A percentile compares a stretch with the other conserved stretches of the same genome.
Conservation (phyloP, 345 rosid species). For the Noccaea bulbosa region DNA sequence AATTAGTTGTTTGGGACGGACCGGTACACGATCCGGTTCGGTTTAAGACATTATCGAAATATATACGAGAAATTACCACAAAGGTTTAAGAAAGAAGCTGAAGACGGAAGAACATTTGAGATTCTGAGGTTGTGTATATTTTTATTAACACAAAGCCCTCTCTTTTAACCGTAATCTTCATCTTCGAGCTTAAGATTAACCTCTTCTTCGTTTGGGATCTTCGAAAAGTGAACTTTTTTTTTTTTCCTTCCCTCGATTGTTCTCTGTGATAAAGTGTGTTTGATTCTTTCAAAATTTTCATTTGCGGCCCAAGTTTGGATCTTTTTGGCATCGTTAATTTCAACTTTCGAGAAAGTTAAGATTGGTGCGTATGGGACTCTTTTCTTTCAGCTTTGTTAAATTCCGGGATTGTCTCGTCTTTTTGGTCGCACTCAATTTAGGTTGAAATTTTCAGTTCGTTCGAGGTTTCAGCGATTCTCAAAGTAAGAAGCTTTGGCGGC, state of each 20-base stretch:
- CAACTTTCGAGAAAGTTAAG: slow-evolving; percentile 2
- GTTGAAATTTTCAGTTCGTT: slow-evolving; percentile 16
- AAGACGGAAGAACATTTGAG: slow-evolving; percentile 28
- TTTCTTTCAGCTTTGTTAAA: not conserved
- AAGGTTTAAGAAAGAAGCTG: not conserved
- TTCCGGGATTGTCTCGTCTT: not conserved
- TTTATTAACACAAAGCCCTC: slow-evolving; percentile 7
- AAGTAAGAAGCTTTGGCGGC: slow-evolving; percentile 14
- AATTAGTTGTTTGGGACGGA: not conserved
- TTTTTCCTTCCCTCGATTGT: slow-evolving; percentile 9
- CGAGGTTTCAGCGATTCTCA: slow-evolving; percentile 28
- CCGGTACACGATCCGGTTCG: slow-evolving; percentile 18
- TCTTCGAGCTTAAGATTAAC: not conserved
- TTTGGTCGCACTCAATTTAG: slow-evolving; percentile 9
- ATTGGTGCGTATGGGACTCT: not conserved
- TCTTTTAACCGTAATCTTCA: slow-evolving; percentile 18
- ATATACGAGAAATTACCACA: too few species aligned
- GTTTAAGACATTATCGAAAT: slow-evolving; percentile 2
- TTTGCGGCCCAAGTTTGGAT: slow-evolving; percentile 19
- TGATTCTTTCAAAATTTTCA: not conserved
- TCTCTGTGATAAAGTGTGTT: not conserved
- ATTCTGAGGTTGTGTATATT: slow-evolving; percentile 27
- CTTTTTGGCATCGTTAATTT: not conserved
- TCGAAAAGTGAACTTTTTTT: not conserved
- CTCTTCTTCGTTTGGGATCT: slow-evolving; percentile 21